phyloP scores from a whole-genome alignment of 768 basidiomycete genomes.

The Calocybe cyanea region DNA sequence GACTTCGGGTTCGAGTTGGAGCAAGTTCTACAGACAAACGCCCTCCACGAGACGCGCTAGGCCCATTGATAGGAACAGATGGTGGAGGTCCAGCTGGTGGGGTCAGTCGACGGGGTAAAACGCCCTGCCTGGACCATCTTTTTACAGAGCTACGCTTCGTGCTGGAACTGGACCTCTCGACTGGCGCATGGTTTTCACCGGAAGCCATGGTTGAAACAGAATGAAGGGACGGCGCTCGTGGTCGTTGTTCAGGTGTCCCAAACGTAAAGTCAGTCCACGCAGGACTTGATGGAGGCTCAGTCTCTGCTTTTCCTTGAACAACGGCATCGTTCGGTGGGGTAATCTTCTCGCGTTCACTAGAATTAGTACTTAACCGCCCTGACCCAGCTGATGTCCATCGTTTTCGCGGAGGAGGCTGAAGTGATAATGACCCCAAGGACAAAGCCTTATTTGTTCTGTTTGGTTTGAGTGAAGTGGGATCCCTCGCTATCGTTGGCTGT shows the following conservation, averaged over 20 bases:
- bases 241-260: conserved; percentile 35
- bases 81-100: conserved; percentile 63
- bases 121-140: conserved; percentile 54
- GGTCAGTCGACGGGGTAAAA: conserved; percentile 45
- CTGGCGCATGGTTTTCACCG: conserved; percentile 27
- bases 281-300: conserved; percentile 25
- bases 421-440: conserved; percentile 31
- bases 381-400: conserved; percentile 38
- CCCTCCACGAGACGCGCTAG: conserved; percentile 16
- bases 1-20: conserved; percentile 27
- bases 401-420: conserved; percentile 49
- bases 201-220: conserved; percentile 46
- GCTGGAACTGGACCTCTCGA: conserved; percentile 36
- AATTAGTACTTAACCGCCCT: conserved; percentile 14
- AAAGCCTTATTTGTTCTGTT: conserved; percentile 29
- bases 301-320: conserved; percentile 17
- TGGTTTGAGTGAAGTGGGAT: conserved; percentile 3
- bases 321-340: conserved; percentile 12
- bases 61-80: conserved; percentile 32
- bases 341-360: conserved; percentile 13
- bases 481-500: conserved; percentile 16
- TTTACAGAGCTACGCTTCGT: conserved; percentile 30
- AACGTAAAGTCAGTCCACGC: conserved; percentile 25
- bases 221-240: conserved; percentile 37
- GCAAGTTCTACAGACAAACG: conserved; percentile 16